Conservation (phyloP, 2,329 filamentous ascomycete species). For the Alternaria ventricosa region DNA sequence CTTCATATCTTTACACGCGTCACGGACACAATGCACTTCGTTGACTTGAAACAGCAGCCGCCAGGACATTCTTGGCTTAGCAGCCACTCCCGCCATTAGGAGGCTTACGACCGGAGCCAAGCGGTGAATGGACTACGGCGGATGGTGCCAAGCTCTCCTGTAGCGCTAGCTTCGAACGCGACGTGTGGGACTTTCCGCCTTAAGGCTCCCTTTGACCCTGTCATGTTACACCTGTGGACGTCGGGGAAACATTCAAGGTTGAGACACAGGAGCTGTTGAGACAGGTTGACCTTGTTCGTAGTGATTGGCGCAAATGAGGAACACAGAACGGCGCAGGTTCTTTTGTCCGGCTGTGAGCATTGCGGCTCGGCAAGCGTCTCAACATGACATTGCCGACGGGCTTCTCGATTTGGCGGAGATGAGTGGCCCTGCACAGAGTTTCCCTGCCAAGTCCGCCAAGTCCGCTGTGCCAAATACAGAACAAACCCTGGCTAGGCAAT, state of each 20-base stretch:
- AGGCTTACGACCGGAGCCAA: constrained; percentile 6
- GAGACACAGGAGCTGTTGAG: neutral
- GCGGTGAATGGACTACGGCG: neutral
- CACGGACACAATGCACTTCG: neutral
- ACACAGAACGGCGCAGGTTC: neutral
- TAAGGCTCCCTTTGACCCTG: neutral
- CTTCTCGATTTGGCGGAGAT: neutral
- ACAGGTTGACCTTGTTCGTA: neutral
- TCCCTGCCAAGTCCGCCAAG: constrained; percentile 2
- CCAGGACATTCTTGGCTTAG: constrained; percentile 8
- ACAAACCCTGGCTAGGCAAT: neutral
- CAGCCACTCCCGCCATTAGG: constrained; percentile 6
- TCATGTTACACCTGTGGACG: neutral
- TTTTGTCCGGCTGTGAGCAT: neutral
- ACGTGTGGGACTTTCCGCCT: constrained; percentile 6
- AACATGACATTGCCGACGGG: neutral
- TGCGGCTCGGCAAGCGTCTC: neutral
- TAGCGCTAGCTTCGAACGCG: constrained; percentile 6
- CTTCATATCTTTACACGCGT: constrained; percentile 7
- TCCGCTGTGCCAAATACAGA: constrained; percentile 1
- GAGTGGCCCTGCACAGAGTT: neutral
- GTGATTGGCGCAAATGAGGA: neutral
- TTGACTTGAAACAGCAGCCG: constrained; percentile 10
- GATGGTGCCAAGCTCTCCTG: constrained; percentile 2
- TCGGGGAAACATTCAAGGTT: neutral